These are phyloP conservation scores for Phytophthora constricta DNA, from an alignment of 352 stramenopile genomes.

Conservation along the genomic window DNA sequence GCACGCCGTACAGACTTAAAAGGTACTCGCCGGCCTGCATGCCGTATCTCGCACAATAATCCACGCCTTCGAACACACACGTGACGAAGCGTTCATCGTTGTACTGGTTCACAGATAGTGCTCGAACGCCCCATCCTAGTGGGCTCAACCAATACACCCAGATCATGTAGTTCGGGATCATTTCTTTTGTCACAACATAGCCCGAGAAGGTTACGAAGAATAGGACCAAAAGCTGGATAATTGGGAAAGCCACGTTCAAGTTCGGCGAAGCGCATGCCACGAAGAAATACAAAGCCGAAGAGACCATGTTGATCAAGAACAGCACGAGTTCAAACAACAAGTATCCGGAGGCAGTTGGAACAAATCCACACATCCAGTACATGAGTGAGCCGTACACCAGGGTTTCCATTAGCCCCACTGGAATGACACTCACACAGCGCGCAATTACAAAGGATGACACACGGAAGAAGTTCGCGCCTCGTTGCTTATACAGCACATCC, in stretches of 20 bases:
- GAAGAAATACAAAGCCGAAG: constrained; percentile 40
- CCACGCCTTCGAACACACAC: constrained; percentile 34
- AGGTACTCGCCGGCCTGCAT: constrained; percentile 41
- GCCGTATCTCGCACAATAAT: constrained; percentile 38
- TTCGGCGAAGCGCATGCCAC: constrained; percentile 32
- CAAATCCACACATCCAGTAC: constrained; percentile 74
- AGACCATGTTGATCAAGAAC: constrained; percentile 40
- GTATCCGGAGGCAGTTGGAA: constrained; percentile 37
- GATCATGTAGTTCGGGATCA: constrained; percentile 42
- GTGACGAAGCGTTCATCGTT: constrained; percentile 14
- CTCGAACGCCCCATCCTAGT: constrained; percentile 39
- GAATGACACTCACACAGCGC: constrained; percentile 23
- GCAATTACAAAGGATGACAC: constrained; percentile 63
- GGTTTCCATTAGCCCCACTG: constrained; percentile 52
- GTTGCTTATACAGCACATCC: constrained; percentile 74
- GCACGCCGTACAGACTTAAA: constrained; percentile 34
- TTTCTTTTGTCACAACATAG: constrained; percentile 40
- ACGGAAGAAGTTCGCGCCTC: constrained; percentile 70
- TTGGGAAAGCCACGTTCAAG: constrained; percentile 31
- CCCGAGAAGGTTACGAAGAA: constrained; percentile 45
- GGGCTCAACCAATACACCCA: constrained; percentile 63
- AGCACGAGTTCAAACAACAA: constrained; percentile 65
- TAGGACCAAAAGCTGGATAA: constrained; percentile 30
- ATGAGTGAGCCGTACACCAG: constrained; percentile 74
- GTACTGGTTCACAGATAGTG: constrained; percentile 40